Percentiles rank a stretch among this genome's conserved stretches.
Evolutionary conservation across 176 grass and related monocot species (phyloP).

Genomic region (Guadua angustifolia): DNA sequence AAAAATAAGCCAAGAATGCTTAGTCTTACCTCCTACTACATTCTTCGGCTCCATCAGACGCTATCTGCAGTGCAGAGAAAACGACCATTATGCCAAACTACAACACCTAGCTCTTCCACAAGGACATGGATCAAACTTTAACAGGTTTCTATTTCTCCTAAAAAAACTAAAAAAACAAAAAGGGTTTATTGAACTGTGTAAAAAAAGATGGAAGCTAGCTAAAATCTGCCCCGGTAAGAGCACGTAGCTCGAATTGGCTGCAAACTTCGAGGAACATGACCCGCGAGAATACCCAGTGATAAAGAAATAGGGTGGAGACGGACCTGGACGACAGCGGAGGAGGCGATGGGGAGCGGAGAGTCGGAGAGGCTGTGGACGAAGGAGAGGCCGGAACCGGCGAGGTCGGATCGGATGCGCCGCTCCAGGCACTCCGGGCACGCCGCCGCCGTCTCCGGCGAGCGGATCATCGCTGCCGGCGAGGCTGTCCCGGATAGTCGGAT

Average conservation of each 20-base stretch:
- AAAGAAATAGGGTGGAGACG: neutral
- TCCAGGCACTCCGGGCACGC: constrained; percentile 86
- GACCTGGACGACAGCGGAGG: constrained; percentile 83
- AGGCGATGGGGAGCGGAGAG: constrained; percentile 75
- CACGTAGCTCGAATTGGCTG: neutral
- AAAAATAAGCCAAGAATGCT: constrained; percentile 14
- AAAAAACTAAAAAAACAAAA: neutral
- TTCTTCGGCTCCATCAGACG: constrained; percentile 29
- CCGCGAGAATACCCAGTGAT: neutral
- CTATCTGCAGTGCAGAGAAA: constrained; percentile 16
- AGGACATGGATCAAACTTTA: neutral
- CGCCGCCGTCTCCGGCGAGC: constrained; percentile 36
- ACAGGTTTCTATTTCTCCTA: neutral
- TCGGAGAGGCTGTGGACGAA: constrained; percentile 76
- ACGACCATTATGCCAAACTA: constrained; percentile 18
- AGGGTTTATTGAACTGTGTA: constrained; percentile 10
- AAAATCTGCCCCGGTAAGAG: neutral
- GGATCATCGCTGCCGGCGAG: constrained; percentile 40
- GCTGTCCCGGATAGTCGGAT: constrained; percentile 32
- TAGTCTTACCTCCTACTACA: constrained; percentile 44
- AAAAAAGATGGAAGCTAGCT: neutral
- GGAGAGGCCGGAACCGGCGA: constrained; percentile 59
- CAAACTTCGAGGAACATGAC: neutral
- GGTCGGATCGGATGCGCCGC: constrained; percentile 55
- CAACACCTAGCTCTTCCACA: neutral